Percentiles rank a stretch among this genome's conserved stretches.
phyloP scores from a whole-genome alignment of 108 stramenopile species.

The Skeletonema marinoi region DNA sequence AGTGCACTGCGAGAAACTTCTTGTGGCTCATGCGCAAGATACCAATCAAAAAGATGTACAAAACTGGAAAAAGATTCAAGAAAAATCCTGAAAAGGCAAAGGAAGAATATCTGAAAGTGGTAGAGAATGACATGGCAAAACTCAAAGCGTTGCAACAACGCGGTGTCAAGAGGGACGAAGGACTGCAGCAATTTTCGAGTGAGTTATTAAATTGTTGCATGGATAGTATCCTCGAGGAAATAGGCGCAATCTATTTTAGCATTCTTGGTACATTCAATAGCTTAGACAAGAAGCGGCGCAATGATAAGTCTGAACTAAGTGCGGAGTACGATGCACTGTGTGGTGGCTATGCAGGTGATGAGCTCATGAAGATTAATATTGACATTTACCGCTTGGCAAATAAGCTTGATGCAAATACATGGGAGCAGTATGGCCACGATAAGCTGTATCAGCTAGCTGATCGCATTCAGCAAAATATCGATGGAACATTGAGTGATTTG shows the following conservation, averaged over 20 bases:
- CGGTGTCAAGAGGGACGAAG: conserved; percentile 8
- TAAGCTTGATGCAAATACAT: conserved; percentile 13
- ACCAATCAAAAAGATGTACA: conserved; percentile 13
- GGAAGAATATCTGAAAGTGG: conserved; percentile 1
- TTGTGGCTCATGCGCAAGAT: conserved; percentile 14
- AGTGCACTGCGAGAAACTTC: conserved; percentile 2
- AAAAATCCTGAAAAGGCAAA: conserved; percentile 29
- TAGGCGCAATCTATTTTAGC: conserved; percentile 10
- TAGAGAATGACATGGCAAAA: conserved; percentile 14
- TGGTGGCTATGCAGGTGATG: conserved; percentile 33
- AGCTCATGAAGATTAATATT: conserved; percentile 33
- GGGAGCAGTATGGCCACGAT: conserved; percentile 25
- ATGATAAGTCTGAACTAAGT: conserved; percentile 9
- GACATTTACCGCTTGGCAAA: conserved; percentile 24
- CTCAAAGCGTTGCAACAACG: conserved; percentile 13
- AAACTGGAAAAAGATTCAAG: neutral
- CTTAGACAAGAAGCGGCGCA: conserved; percentile 21
- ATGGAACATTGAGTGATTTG: conserved; percentile 14
- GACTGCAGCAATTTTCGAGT: neutral
- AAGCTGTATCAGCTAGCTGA: conserved; percentile 7
- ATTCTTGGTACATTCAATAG: conserved; percentile 10
- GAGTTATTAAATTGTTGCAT: conserved; percentile 1
- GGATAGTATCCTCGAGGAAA: conserved; percentile 10
- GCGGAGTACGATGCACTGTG: conserved; percentile 35
- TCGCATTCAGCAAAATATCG: conserved; percentile 17